Evolutionary conservation across 192 early-diverging fungal species (phyloP).

Genomic region (Dimargaris cristalligena): DNA sequence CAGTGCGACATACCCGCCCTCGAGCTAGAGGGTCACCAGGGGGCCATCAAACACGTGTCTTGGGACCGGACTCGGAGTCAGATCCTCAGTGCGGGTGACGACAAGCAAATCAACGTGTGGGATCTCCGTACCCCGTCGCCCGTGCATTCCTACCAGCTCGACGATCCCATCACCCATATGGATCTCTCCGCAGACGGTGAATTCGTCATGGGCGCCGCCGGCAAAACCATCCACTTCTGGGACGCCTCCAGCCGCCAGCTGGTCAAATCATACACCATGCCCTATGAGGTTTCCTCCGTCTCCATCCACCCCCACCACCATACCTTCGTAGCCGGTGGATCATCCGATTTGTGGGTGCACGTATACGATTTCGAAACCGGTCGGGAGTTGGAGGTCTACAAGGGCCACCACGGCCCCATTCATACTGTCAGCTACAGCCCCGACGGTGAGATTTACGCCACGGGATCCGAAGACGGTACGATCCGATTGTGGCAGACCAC

Average conservation of each 20-base stretch:
- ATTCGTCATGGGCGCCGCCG: constrained; percentile 60
- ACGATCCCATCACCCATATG: constrained; percentile 49
- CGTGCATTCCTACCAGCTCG: constrained; percentile 42
- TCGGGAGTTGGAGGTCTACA: constrained; percentile 61
- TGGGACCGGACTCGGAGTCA: constrained; percentile 40
- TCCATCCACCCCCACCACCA: constrained; percentile 66
- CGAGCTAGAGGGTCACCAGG: constrained; percentile 32
- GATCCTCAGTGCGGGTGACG: constrained; percentile 43
- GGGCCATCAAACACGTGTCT: constrained; percentile 41
- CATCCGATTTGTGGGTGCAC: constrained; percentile 66
- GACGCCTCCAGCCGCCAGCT: constrained; percentile 46
- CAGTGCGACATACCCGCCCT: constrained; percentile 22
- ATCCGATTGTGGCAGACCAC: constrained; percentile 79
- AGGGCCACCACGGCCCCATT: constrained; percentile 83
- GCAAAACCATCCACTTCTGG: constrained; percentile 56
- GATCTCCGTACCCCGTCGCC: constrained; percentile 52
- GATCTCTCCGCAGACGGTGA: constrained; percentile 55
- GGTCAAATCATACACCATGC: constrained; percentile 35
- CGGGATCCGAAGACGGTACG: constrained; percentile 83
- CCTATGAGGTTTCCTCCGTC: constrained; percentile 57
- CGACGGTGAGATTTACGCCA: constrained; percentile 81
- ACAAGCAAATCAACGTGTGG: constrained; percentile 39
- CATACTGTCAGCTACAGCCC: constrained; percentile 83
- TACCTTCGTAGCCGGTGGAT: constrained; percentile 65
- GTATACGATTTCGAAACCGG: constrained; percentile 69